A percentile compares a stretch with the other conserved stretches of the same genome.
These are phyloP conservation scores for Crucihimalaya himalaica DNA, from an alignment of 345 rosid species.

Conservation along the genomic window DNA sequence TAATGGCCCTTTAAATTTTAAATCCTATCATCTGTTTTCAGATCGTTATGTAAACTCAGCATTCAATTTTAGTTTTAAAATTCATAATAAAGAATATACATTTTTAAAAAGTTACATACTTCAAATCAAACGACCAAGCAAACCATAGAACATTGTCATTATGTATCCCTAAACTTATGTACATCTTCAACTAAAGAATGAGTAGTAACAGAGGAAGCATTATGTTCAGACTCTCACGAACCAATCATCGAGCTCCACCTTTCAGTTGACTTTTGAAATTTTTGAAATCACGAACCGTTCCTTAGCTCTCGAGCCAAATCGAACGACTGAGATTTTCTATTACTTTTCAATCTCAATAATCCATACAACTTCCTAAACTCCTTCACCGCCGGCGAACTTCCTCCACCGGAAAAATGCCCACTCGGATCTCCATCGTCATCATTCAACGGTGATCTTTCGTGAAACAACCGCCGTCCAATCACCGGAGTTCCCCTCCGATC, in stretches of 20 bases:
- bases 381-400: slow-evolving; percentile 53
- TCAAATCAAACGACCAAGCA: no score
- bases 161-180: no score
- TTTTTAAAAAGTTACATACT: no score
- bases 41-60: no score
- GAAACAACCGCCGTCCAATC: slow-evolving; percentile 43
- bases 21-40: no score
- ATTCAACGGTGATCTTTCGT: slow-evolving; percentile 39
- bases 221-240: not conserved
- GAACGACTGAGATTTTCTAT: slow-evolving; percentile 49
- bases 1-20: no score
- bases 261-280: not conserved
- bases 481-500: slow-evolving; percentile 55
- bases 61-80: no score
- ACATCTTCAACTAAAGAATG: no score
- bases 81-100: no score
- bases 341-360: slow-evolving; percentile 55
- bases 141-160: no score
- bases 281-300: slow-evolving; percentile 29
- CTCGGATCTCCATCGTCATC: slow-evolving; percentile 39
- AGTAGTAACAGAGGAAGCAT: no score
- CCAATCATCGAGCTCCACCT: slow-evolving; percentile 10
- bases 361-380: slow-evolving; percentile 73
- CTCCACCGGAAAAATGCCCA: slow-evolving; percentile 47
- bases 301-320: slow-evolving; percentile 43